These are phyloP conservation scores for Cyclostephanos tholiformis DNA, from an alignment of 108 stramenopile genomes.

Conservation along the genomic window DNA sequence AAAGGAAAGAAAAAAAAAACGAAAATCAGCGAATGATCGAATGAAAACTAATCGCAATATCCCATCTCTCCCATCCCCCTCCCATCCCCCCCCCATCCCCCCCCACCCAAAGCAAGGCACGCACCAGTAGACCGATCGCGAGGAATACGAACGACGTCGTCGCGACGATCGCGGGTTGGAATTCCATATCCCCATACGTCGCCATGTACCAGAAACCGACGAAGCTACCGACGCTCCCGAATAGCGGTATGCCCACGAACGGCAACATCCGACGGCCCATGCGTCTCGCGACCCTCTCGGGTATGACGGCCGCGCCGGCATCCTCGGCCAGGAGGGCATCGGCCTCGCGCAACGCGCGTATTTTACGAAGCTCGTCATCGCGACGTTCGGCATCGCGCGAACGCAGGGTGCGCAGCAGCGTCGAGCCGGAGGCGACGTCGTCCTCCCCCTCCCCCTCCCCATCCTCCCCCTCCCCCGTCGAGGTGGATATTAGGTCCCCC, in stretches of 20 bases:
- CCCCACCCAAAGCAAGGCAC: slow-evolving; percentile 22
- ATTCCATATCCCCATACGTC: slow-evolving; percentile 73
- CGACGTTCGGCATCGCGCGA: slow-evolving; percentile 70
- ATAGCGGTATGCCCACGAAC: slow-evolving; percentile 84
- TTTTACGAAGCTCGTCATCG: slow-evolving; percentile 69
- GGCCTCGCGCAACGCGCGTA: slow-evolving; percentile 50
- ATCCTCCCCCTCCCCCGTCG: not conserved
- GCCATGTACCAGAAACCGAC: slow-evolving; percentile 86
- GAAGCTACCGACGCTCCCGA: slow-evolving; percentile 69
- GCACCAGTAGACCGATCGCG: slow-evolving; percentile 62
- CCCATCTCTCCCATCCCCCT: no score
- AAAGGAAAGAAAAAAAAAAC: slow-evolving; percentile 6
- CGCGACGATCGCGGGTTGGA: slow-evolving; percentile 78
- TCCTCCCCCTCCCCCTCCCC: no score
- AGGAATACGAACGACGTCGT: slow-evolving; percentile 69
- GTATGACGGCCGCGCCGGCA: slow-evolving; percentile 73
- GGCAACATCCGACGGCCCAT: slow-evolving; percentile 86
- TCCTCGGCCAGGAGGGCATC: slow-evolving; percentile 59
- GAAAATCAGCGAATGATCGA: slow-evolving; percentile 5
- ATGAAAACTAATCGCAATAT: no score
- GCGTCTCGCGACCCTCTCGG: slow-evolving; percentile 78
- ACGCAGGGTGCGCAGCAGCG: slow-evolving; percentile 59
- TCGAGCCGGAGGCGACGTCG: slow-evolving; percentile 38
- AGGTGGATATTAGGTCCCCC: not conserved
- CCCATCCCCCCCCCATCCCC: not conserved